These are phyloP conservation scores for Beverwykella pulmonaria DNA, from an alignment of 495 filamentous ascomycete genomes.

Conservation along the genomic window DNA sequence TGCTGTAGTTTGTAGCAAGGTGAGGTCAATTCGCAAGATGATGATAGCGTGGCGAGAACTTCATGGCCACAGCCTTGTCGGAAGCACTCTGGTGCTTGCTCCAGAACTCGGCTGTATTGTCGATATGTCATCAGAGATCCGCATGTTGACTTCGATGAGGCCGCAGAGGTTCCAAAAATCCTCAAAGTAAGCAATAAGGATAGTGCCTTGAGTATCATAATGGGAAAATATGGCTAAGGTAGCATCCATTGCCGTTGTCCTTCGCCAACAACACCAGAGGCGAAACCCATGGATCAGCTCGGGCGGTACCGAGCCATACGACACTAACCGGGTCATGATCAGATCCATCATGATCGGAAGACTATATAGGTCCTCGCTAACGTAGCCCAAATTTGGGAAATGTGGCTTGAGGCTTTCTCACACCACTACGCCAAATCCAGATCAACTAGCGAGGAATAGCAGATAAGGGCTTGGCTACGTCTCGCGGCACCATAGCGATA, in stretches of 20 bases:
- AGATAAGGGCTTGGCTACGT: neutral
- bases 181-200: neutral
- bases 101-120: neutral
- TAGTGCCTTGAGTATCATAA: neutral
- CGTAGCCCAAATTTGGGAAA: neutral
- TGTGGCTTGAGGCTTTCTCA: conserved; percentile 12
- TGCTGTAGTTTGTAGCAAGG: neutral
- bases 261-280: neutral
- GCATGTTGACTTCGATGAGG: neutral
- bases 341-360: neutral
- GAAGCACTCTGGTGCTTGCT: neutral
- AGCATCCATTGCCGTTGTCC: neutral
- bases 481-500: neutral
- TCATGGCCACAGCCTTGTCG: neutral
- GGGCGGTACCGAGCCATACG: neutral
- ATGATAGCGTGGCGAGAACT: neutral
- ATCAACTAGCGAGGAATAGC: neutral
- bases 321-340: neutral
- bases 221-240: neutral
- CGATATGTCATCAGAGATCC: conserved; percentile 5
- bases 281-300: neutral
- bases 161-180: neutral
- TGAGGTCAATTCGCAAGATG: neutral
- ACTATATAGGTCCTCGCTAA: neutral
- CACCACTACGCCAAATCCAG: conserved; percentile 1